A percentile compares a stretch with the other conserved stretches of the same genome.
Conservation (phyloP, 73 alveolate species). For the Uronychia binucleata region DNA sequence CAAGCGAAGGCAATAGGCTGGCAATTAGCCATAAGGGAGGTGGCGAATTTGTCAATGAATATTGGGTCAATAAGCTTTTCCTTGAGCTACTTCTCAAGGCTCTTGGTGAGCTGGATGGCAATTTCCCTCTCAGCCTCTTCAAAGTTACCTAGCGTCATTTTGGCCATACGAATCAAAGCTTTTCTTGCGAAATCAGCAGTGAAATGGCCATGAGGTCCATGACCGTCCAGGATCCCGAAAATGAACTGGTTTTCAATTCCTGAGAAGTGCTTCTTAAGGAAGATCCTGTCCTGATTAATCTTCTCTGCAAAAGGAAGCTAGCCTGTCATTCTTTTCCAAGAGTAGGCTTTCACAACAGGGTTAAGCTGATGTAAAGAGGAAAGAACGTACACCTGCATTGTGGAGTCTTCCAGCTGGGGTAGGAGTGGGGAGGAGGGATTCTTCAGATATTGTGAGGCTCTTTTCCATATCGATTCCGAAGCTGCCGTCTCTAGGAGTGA, state of each 20-base stretch:
- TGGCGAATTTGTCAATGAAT: conserved; percentile 45
- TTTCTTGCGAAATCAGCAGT: conserved; percentile 33
- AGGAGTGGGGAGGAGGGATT: neutral
- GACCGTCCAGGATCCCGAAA: conserved; percentile 68
- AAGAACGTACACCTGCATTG: neutral
- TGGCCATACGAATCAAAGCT: conserved; percentile 37
- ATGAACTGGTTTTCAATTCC: conserved; percentile 57
- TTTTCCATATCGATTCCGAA: neutral
- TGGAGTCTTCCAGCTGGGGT: neutral
- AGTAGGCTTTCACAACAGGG: neutral
- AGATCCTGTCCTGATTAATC: conserved; percentile 62
- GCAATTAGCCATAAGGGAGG: conserved; percentile 28
- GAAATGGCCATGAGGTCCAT: conserved; percentile 65
- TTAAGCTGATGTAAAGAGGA: neutral
- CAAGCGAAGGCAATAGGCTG: neutral
- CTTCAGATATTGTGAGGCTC: neutral
- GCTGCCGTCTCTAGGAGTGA: neutral
- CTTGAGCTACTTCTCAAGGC: neutral
- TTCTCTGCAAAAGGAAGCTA: conserved; percentile 38
- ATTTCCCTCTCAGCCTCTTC: conserved; percentile 42
- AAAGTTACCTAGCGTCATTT: conserved; percentile 63
- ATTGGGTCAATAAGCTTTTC: conserved; percentile 46
- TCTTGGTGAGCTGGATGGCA: conserved; percentile 45
- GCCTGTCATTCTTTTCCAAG: neutral
- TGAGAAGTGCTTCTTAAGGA: conserved; percentile 46